Conservation (phyloP, 75 land plant species). For the Sequoia sempervirens region DNA sequence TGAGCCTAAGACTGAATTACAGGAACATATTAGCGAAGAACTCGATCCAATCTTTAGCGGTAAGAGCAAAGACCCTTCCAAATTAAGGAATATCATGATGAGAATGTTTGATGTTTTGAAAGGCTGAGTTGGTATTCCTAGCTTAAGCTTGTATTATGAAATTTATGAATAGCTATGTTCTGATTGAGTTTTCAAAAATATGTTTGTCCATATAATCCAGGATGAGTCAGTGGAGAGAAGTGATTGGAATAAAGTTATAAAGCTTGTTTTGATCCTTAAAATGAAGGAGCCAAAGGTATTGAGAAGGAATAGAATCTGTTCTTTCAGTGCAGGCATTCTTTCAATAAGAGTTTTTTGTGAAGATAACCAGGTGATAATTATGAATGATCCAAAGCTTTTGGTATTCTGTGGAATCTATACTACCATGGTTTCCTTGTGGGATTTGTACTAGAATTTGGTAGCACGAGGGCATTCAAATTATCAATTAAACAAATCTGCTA, state of each 20-base stretch:
- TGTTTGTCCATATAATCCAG: not conserved
- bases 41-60: conserved; percentile 1
- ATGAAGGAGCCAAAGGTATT: not conserved
- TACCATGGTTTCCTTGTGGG: not conserved
- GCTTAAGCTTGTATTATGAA: not conserved
- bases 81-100: not conserved
- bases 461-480: not conserved
- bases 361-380: not conserved
- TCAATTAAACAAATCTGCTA: not conserved
- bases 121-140: not conserved
- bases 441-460: not conserved
- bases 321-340: not conserved
- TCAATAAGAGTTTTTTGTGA: not conserved
- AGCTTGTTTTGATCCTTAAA: not conserved
- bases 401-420: not conserved
- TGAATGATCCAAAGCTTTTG: not conserved
- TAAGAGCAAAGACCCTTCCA: not conserved
- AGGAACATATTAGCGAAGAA: not conserved
- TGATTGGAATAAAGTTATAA: not conserved
- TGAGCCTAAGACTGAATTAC: not conserved
- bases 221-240: not conserved
- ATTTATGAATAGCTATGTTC: not conserved
- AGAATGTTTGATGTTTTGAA: not conserved
- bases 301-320: not conserved
- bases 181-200: not conserved